A percentile compares a stretch with the other conserved stretches of the same genome.
phyloP scores from a whole-genome alignment of 2,329 filamentous ascomycete species.

The Monosporascus sp. region DNA sequence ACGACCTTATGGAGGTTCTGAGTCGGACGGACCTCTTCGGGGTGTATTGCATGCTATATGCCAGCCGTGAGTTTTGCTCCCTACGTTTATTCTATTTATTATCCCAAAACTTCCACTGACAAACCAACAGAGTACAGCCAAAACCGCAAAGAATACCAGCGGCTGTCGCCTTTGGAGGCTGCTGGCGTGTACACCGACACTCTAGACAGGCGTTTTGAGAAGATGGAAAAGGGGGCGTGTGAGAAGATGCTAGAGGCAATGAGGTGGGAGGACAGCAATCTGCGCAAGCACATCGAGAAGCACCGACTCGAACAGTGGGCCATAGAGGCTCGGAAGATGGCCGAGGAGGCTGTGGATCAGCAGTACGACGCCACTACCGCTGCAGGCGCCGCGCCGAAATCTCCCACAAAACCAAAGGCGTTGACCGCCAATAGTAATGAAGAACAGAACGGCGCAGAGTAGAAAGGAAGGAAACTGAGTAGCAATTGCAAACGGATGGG shows the following conservation, averaged over 20 bases:
- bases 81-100: background rate
- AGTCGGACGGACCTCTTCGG: slow-evolving; percentile 62
- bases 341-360: slow-evolving; percentile 22
- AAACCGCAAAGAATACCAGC: slow-evolving; percentile 37
- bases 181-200: slow-evolving; percentile 56
- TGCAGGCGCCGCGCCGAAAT: slow-evolving; percentile 11
- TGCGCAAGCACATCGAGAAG: slow-evolving; percentile 61
- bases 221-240: slow-evolving; percentile 57
- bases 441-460: background rate
- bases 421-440: background rate
- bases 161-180: slow-evolving; percentile 46
- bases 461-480: background rate
- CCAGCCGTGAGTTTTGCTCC: slow-evolving; percentile 50
- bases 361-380: slow-evolving; percentile 22
- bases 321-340: slow-evolving; percentile 21
- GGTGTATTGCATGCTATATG: slow-evolving; percentile 59
- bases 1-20: slow-evolving; percentile 57
- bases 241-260: slow-evolving; percentile 67
- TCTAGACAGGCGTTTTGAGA: slow-evolving; percentile 54
- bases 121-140: slow-evolving; percentile 32
- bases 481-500: background rate
- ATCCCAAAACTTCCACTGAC: slow-evolving; percentile 1
- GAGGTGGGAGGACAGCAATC: slow-evolving; percentile 61
- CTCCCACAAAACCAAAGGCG: slow-evolving; percentile 3
- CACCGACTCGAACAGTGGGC: slow-evolving; percentile 66